Percentiles rank a stretch among this genome's conserved stretches.
phyloP scores from a whole-genome alignment of 225 moss, liverwort and hornwort genomes.

The Climacium dendroides region DNA sequence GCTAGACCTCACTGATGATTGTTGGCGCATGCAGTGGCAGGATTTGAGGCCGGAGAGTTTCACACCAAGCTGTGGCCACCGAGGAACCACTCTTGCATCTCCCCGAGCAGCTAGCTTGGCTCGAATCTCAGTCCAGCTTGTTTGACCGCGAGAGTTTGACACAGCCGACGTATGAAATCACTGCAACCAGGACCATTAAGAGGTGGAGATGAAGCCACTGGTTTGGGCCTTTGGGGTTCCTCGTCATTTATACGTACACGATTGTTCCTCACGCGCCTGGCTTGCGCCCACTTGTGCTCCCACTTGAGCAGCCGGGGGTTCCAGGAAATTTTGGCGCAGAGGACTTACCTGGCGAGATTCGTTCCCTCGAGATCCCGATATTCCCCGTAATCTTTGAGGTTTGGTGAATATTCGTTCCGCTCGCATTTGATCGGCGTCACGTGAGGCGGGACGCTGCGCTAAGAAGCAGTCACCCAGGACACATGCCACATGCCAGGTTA shows the following conservation, averaged over 20 bases:
- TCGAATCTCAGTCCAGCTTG: neutral
- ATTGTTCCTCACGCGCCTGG: too few species aligned
- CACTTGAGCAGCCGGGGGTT: neutral
- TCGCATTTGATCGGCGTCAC: neutral
- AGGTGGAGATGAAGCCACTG: neutral
- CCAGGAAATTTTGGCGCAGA: neutral
- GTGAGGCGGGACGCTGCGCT: neutral
- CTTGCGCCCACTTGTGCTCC: neutral
- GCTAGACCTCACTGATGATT: neutral
- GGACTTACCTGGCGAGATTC: neutral
- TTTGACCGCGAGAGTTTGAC: neutral
- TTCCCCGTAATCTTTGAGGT: neutral
- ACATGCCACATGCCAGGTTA: too few species aligned
- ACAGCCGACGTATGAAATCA: neutral
- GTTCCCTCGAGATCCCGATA: neutral
- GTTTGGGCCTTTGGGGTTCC: neutral
- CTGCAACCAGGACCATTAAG: neutral
- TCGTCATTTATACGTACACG: neutral
- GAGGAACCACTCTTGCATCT: neutral
- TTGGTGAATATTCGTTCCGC: neutral
- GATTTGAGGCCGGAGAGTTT: neutral
- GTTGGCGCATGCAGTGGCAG: neutral
- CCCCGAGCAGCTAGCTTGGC: neutral
- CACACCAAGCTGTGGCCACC: constrained; percentile 18
- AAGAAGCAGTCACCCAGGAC: too few species aligned